Conservation (phyloP, 2,329 filamentous ascomycete genomes). For the Parascedosporium putredinis region DNA sequence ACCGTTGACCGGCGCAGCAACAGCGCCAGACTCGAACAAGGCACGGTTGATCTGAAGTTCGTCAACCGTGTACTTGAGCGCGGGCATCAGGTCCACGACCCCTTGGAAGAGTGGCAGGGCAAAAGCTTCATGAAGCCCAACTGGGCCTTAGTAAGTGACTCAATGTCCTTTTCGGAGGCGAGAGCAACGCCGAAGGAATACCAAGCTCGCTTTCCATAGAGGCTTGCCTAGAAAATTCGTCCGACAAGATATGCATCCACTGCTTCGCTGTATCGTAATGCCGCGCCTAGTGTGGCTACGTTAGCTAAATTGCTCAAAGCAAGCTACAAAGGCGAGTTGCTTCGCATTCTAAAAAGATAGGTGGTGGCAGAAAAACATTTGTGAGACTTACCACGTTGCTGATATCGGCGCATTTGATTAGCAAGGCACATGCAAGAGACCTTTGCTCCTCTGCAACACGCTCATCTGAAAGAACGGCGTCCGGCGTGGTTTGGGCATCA, state of each 20-base stretch:
- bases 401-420: constrained; percentile 98
- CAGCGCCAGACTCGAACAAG: constrained; percentile 15
- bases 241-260: constrained; percentile 91
- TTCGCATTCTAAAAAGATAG: too few relatives aligned
- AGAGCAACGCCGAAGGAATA: constrained; percentile 79
- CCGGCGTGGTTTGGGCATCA: constrained; percentile 69
- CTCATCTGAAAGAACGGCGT: constrained; percentile 57
- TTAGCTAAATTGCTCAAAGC: too few relatives aligned
- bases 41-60: constrained; percentile 37
- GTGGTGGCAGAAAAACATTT: too few relatives aligned
- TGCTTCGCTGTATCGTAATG: constrained; percentile 70
- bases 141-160: constrained; percentile 78
- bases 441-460: constrained; percentile 68
- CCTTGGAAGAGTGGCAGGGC: constrained; percentile 85
- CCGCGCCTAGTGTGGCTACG: too few relatives aligned
- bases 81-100: constrained; percentile 75
- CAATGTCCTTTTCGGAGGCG: constrained; percentile 74
- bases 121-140: constrained; percentile 97
- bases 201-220: constrained; percentile 82
- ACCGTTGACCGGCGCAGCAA: constrained; percentile 10
- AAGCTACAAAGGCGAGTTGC: too few relatives aligned
- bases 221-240: constrained; percentile 89
- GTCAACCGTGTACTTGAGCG: constrained; percentile 71
- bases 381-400: constrained; percentile 94
- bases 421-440: constrained; percentile 72